phyloP scores from a whole-genome alignment of 768 basidiomycete genomes.

The Kwoniella shandongensis region DNA sequence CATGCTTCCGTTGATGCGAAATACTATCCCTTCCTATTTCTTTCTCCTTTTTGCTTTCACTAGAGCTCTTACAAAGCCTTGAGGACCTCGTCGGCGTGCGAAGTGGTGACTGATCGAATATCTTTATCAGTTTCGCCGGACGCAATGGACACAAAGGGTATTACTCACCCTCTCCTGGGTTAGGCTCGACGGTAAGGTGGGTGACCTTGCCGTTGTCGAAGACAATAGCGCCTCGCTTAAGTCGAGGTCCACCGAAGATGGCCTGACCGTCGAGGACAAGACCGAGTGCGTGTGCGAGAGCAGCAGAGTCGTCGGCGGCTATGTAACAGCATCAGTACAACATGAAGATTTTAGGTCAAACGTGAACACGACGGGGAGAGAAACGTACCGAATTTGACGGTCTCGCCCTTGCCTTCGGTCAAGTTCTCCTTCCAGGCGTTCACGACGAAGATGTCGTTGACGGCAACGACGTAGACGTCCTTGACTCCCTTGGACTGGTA shows the following conservation, averaged over 20 bases:
- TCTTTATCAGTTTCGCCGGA: background rate
- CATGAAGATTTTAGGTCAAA: too few species aligned
- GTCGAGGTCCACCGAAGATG: conserved; percentile 67
- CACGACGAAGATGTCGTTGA: conserved; percentile 70
- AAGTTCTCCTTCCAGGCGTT: conserved; percentile 54
- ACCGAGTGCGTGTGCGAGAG: conserved; percentile 61
- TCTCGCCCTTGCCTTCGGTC: conserved; percentile 59
- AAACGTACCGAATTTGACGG: conserved; percentile 57
- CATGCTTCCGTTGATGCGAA: too few species aligned
- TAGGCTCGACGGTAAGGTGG: conserved; percentile 63
- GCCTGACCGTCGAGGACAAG: conserved; percentile 65
- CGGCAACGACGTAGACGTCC: conserved; percentile 66
- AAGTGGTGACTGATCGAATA: conserved; percentile 56
- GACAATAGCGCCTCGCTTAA: conserved; percentile 58
- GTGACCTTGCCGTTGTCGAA: conserved; percentile 68
- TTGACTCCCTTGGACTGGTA: conserved; percentile 76
- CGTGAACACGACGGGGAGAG: background rate
- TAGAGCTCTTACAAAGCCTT: conserved; percentile 39
- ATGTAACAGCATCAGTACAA: background rate
- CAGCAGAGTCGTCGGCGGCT: conserved; percentile 68
- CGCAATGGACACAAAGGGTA: too few species aligned
- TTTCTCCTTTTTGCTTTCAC: too few species aligned
- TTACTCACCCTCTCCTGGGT: conserved; percentile 54
- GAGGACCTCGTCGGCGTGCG: conserved; percentile 60
- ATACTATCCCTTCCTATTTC: too few species aligned